Base-by-base conservation (phyloP, 192 early-diverging fungal genomes). In the Podila epicladia region DNA sequence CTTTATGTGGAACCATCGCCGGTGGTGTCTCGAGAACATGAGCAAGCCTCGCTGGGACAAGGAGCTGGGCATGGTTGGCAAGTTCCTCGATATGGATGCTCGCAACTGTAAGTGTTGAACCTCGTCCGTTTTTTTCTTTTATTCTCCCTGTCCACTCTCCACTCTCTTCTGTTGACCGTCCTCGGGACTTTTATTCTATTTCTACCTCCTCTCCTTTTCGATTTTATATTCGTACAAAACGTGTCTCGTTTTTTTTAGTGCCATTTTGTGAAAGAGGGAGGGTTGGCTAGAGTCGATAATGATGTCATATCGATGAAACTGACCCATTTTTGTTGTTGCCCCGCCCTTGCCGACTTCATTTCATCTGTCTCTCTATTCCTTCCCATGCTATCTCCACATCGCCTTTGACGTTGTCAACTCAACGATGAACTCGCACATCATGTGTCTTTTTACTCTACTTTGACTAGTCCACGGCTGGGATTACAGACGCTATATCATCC, bases 1-100 rank as follows among this genome's bases (percentile, higher is more conserved):
- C 85, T 98, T 95, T 93, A 91, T 98, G 69, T 99, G 96, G 94
- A 95, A 95, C 82, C 98, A 99, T 85, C 92, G 98, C 19, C 82
- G 93, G 60, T 99, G 97, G 97, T 91, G 93, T 28, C 86, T 99
- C 20, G 84, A 91, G 24, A 84, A 83, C 31, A 92, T 95, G 87
- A 93, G 92, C 9, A 64, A 82, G 4, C 93, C 96, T 17, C 83
- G 86, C 35, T 98, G 97, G 97, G 75, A 87, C 22, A 75, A 79
- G 1, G 98, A 99, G 77, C 82, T 99, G 28, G 82, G 71, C 32
- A 84, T 99, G 64, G 89, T 95, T 9, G 85, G 80, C 32, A 91
- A 90, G 82, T 91, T 99, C 84, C 76, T 99, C 64, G 90, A 93
- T 7, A 51, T 94, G 64, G 98, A 99, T 86, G 88, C 96, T 9